These are phyloP conservation scores for Boletus rufocinnamomeus DNA, from an alignment of 768 basidiomycete species.

Conservation along the genomic window DNA sequence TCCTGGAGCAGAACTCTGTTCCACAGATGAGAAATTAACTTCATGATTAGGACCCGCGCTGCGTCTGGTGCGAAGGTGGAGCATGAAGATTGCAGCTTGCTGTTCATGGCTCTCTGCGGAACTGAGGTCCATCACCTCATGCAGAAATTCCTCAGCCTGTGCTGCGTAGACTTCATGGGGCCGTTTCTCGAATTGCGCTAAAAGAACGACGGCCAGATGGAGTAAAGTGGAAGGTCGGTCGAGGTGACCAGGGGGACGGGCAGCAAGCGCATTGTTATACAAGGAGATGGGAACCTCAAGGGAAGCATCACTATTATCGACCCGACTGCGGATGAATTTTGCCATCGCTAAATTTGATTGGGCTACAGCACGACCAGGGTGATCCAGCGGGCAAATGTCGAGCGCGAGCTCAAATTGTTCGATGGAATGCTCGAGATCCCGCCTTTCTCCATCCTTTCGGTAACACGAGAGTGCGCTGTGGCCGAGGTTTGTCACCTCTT, in stretches of 20 bases:
- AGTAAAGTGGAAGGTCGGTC: neutral
- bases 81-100: neutral
- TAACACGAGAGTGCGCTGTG: constrained; percentile 3
- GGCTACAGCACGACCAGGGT: constrained; percentile 9
- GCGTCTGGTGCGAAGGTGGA: neutral
- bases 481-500: constrained; percentile 2
- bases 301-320: neutral
- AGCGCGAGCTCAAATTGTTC: constrained; percentile 4
- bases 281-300: neutral
- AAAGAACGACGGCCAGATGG: no score
- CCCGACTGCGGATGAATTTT: neutral
- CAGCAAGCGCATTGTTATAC: constrained; percentile 1
- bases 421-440: constrained; percentile 1
- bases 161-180: neutral
- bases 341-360: constrained; percentile 7
- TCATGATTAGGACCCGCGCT: neutral
- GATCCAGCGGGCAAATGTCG: constrained; percentile 5
- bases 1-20: neutral
- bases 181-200: neutral
- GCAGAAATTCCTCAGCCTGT: neutral
- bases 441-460: neutral
- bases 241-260: neutral
- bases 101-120: neutral
- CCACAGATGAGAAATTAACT: neutral
- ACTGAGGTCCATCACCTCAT: constrained; percentile 3